phyloP scores from a whole-genome alignment of 2,329 filamentous ascomycete species.

The Lachnellula arida region DNA sequence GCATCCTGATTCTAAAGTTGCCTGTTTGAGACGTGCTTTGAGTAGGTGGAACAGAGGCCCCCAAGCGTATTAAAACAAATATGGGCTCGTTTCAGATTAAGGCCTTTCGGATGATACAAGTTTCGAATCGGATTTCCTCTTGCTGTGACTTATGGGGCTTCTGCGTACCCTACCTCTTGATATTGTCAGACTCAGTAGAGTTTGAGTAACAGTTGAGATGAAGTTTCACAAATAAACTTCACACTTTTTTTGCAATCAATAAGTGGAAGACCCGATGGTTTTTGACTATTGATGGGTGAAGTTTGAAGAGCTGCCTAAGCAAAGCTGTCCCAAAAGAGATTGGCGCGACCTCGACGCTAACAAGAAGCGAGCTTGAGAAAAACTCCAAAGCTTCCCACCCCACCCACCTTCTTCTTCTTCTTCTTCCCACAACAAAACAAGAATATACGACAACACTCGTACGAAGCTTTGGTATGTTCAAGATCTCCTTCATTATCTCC shows the following conservation, averaged over 20 bases:
- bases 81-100: too few species aligned
- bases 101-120: too few species aligned
- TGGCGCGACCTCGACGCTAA: neutral
- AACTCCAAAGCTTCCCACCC: neutral
- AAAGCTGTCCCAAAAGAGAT: conserved; percentile 2
- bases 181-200: too few species aligned
- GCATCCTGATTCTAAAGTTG: conserved; percentile 10
- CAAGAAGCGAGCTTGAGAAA: neutral
- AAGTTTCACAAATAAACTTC: too few species aligned
- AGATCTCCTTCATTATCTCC: conserved; percentile 1
- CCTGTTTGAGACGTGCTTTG: neutral
- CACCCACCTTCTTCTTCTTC: neutral
- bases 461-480: conserved; percentile 12
- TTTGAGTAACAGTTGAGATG: too few species aligned
- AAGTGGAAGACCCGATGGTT: neutral
- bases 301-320: neutral
- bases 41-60: too few species aligned
- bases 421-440: conserved; percentile 5
- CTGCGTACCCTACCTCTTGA: too few species aligned
- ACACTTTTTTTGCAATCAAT: neutral
- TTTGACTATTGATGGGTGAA: neutral
- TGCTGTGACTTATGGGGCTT: too few species aligned
- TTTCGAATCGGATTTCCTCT: too few species aligned
- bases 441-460: neutral
- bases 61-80: too few species aligned